phyloP scores from a whole-genome alignment of 371 early-diverging fungal genomes.

The Chytridiales sp. region DNA sequence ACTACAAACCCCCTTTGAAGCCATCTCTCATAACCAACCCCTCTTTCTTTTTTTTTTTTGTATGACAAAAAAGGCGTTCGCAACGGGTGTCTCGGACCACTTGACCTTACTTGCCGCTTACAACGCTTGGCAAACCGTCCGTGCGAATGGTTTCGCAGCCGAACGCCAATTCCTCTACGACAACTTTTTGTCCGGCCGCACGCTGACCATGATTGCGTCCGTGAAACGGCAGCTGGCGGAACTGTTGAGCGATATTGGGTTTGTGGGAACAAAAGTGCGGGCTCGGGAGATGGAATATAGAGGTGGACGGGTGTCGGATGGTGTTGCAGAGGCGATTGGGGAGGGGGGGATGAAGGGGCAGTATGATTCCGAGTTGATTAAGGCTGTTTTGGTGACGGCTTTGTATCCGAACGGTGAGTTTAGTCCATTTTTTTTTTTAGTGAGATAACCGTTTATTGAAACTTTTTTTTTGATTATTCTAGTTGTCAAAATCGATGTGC shows the following conservation, averaged over 20 bases:
- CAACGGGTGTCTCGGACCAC: conserved; percentile 70
- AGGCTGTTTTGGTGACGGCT: conserved; percentile 38
- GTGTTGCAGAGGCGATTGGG: conserved; percentile 32
- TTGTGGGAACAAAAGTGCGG: conserved; percentile 47
- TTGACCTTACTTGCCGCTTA: conserved; percentile 76
- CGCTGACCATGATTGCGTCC: conserved; percentile 61
- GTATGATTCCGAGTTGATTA: conserved; percentile 37
- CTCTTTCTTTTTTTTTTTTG: background rate
- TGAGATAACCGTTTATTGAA: background rate
- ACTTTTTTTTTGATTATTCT: background rate
- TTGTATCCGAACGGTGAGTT: conserved; percentile 41
- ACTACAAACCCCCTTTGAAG: background rate
- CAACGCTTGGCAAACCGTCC: conserved; percentile 58
- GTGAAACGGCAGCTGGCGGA: conserved; percentile 77
- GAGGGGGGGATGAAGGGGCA: conserved; percentile 12
- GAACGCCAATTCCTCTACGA: conserved; percentile 38
- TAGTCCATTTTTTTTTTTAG: background rate
- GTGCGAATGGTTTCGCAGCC: conserved; percentile 39
- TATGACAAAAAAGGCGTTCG: conserved; percentile 28
- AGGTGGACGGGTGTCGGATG: conserved; percentile 32
- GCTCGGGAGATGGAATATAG: conserved; percentile 33
- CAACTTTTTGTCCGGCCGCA: conserved; percentile 38
- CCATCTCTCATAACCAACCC: background rate
- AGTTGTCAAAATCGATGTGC: conserved; percentile 29
- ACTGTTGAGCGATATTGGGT: conserved; percentile 70